Evolutionary conservation across 805 yeast species (phyloP).

Genomic region (Nakazawaea siamensis): DNA sequence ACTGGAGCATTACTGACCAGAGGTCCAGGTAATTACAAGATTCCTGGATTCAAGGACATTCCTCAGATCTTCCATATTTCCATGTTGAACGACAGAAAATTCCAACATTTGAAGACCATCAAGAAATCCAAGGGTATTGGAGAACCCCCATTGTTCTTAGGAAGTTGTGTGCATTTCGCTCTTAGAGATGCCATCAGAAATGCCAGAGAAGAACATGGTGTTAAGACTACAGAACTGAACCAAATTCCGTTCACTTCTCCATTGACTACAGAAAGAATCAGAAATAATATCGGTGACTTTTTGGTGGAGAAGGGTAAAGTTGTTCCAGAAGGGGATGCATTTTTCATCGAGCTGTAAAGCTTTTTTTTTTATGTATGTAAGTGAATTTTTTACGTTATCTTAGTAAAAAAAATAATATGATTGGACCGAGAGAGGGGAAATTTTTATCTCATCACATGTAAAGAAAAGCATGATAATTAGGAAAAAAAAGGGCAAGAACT

Average conservation of each 20-base stretch:
- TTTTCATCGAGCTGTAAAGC: conserved; percentile 26
- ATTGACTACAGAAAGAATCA: conserved; percentile 34
- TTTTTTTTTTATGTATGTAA: no score
- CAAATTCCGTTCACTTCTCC: conserved; percentile 27
- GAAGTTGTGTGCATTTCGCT: conserved; percentile 34
- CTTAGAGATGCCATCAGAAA: conserved; percentile 31
- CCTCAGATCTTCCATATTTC: conserved; percentile 37
- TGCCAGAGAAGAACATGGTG: conserved; percentile 26
- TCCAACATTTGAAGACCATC: conserved; percentile 34
- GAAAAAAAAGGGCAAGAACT: no score
- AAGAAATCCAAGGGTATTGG: conserved; percentile 39
- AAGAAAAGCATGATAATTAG: no score
- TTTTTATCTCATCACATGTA: not conserved
- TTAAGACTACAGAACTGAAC: conserved; percentile 12
- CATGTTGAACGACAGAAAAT: conserved; percentile 30
- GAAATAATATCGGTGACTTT: conserved; percentile 30
- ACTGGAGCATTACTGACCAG: conserved; percentile 34
- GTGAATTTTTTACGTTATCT: no score
- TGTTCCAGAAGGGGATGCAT: conserved; percentile 22
- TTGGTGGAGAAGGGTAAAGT: conserved; percentile 23
- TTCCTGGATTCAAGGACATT: conserved; percentile 40
- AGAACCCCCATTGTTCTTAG: conserved; percentile 42
- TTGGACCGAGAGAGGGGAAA: not conserved
- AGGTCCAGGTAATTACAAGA: conserved; percentile 42
- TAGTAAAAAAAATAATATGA: not conserved